phyloP scores from a whole-genome alignment of 257 asterid genomes.

The Ilex aquifolium region DNA sequence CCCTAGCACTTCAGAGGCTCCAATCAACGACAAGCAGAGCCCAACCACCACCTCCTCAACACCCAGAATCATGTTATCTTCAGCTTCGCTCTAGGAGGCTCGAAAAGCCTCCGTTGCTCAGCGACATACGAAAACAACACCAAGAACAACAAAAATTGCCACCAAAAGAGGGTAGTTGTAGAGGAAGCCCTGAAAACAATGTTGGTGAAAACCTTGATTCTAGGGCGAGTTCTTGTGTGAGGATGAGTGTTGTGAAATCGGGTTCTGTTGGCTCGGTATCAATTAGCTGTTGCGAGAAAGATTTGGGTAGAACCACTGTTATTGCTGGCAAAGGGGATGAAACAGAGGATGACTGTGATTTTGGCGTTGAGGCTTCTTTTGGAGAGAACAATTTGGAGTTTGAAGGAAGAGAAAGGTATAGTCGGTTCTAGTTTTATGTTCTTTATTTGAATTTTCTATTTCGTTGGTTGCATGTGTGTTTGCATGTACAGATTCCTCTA shows the following conservation, averaged over 20 bases:
- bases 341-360: slow-evolving; percentile 16
- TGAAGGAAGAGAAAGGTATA: slow-evolving; percentile 34
- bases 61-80: slow-evolving; percentile 37
- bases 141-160: background rate
- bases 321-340: slow-evolving; percentile 6
- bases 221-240: slow-evolving; percentile 1
- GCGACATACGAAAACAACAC: slow-evolving; percentile 5
- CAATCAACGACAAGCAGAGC: slow-evolving; percentile 20
- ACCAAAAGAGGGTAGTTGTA: background rate
- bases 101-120: slow-evolving; percentile 16
- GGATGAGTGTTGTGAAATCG: slow-evolving; percentile 8
- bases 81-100: slow-evolving; percentile 69
- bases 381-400: slow-evolving; percentile 41
- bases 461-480: background rate
- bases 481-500: background rate
- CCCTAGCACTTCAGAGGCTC: slow-evolving; percentile 65
- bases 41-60: slow-evolving; percentile 11
- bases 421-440: background rate
- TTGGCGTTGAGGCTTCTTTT: slow-evolving; percentile 39
- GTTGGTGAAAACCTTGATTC: background rate
- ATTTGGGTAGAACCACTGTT: background rate
- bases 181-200: background rate
- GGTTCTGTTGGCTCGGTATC: slow-evolving; percentile 23
- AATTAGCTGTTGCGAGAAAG: slow-evolving; percentile 14
- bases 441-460: background rate